Percentiles rank a stretch among this genome's conserved stretches.
Evolutionary conservation across 2,329 filamentous ascomycete species (phyloP).

Genomic region (Boeremia exigua): DNA sequence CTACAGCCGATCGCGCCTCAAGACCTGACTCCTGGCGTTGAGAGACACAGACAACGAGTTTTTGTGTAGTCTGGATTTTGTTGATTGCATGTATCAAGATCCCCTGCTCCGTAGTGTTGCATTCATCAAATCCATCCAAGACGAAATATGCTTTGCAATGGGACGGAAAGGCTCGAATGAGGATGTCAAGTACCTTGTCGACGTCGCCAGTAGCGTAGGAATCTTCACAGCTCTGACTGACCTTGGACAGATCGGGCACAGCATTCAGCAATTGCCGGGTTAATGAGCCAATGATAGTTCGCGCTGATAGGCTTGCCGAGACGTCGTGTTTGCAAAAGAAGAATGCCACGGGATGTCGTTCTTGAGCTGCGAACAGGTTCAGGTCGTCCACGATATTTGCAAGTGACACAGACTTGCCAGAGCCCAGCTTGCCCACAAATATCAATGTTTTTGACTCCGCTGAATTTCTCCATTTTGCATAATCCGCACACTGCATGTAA

Average conservation of each 20-base stretch:
- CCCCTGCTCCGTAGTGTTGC: conserved; percentile 21
- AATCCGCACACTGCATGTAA: conserved; percentile 26
- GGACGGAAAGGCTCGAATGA: conserved; percentile 24
- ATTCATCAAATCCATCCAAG: conserved; percentile 47
- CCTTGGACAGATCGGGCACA: conserved; percentile 25
- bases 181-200: conserved; percentile 25
- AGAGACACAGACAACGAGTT: conserved; percentile 33
- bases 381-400: conserved; percentile 52
- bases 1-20: background rate
- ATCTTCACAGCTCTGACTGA: conserved; percentile 10
- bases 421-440: conserved; percentile 51
- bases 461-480: conserved; percentile 38
- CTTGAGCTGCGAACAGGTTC: conserved; percentile 3
- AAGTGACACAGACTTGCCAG: conserved; percentile 54
- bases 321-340: conserved; percentile 39
- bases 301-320: conserved; percentile 29
- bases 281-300: conserved; percentile 33
- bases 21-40: conserved; percentile 22
- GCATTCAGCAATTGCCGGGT: conserved; percentile 47
- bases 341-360: conserved; percentile 23
- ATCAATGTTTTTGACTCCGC: conserved; percentile 41
- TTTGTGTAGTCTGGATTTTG: conserved; percentile 28
- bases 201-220: conserved; percentile 10
- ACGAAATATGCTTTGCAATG: conserved; percentile 38
- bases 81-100: conserved; percentile 23